Evolutionary conservation across 352 stramenopile genomes (phyloP).

Genomic region (Globisporangium middletonii): DNA sequence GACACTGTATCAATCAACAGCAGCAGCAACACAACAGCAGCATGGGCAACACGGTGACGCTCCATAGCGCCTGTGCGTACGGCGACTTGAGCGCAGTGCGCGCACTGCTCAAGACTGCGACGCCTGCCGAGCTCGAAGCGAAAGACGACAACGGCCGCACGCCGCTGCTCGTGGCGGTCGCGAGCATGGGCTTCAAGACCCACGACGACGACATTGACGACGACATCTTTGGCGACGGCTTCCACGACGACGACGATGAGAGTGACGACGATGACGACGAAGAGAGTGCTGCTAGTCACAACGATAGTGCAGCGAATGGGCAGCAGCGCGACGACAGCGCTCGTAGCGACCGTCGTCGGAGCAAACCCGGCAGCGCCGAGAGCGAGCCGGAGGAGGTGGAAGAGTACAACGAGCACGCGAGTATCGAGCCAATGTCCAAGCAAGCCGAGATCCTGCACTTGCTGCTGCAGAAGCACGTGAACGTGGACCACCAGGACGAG

Average conservation of each 20-base stretch:
- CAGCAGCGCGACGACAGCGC: constrained; percentile 5
- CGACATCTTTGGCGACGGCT: constrained; percentile 19
- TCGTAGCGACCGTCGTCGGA: neutral
- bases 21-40: constrained; percentile 15
- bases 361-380: neutral
- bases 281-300: neutral
- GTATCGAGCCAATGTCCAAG: constrained; percentile 53
- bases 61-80: constrained; percentile 77
- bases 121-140: constrained; percentile 61
- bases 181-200: constrained; percentile 42
- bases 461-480: constrained; percentile 62
- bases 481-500: constrained; percentile 78
- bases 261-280: constrained; percentile 20
- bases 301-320: neutral
- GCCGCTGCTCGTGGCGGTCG: constrained; percentile 67
- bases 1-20: neutral
- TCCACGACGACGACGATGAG: constrained; percentile 29
- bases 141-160: constrained; percentile 70
- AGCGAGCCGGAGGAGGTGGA: constrained; percentile 35
- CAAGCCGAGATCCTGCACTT: constrained; percentile 73
- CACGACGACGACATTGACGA: constrained; percentile 27
- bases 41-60: constrained; percentile 81
- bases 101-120: constrained; percentile 52
- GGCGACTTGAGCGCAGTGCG: constrained; percentile 55
- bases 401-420: constrained; percentile 42